Evolutionary conservation across 2,329 filamentous ascomycete genomes (phyloP), one percentile per base, ranked within the genome.

Genomic region (Tolypocladium paradoxum): DNA sequence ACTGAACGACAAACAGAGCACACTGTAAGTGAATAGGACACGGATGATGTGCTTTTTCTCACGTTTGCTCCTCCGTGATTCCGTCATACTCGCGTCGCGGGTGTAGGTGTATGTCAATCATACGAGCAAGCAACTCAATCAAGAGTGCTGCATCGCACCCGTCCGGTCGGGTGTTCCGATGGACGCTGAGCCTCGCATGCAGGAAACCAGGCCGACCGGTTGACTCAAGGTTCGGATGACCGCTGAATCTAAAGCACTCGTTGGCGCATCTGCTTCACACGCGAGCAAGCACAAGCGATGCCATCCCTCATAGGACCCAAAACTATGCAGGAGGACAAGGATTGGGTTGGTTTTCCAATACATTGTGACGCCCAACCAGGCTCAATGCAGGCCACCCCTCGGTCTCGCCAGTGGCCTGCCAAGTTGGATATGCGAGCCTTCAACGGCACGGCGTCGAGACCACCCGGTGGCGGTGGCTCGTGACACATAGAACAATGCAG

Each of bases 21-120:
- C 7, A n/a, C 8, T 12, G 43, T 20, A 9, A 31, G 43, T 46
- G 43, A 31, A 20, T 31, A n/a, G 43, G 27, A 20, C 4, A 31
- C 18, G 16, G 18, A 20, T 20, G 43, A 31, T 29, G 27, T 31
- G 27, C 6, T 40, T 34, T 48, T 22, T 8, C 29, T 11, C 18
- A 12, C 14, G 51, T 52, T 52, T 52, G 51, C 51, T 52, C 20
- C n/a, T 34, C n/a, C 9, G 29, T 49, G 46, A 35, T 48, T 29
- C 27, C 35, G n/a, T 49, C 45, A 24, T 22, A n/a, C 33, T 40
- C 7, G 43, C 7, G 16, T 27, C 14, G 22, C 34, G 14, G 9
- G 8, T 31, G 43, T 2, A 2, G 9, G 8, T 31, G 43, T 2
- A 2, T 20, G 27, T 20, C 7, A 29, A n/a, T n/a, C 27, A 31